phyloP scores from a whole-genome alignment of 2,329 filamentous ascomycete species.

The Thielaviopsis populi region DNA sequence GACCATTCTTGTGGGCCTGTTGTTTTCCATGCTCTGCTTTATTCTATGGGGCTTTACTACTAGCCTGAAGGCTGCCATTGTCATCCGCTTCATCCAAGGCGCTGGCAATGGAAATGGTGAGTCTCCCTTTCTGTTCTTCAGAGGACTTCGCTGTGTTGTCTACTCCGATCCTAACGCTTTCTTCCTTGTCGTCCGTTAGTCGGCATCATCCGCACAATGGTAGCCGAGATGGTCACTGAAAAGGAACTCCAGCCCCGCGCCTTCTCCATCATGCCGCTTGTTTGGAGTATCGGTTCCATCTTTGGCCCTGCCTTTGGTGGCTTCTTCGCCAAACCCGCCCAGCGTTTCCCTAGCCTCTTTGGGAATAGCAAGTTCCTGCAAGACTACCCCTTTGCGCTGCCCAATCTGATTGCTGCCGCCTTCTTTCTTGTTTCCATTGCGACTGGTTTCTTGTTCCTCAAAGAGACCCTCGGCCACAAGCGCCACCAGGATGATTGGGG shows the following conservation, averaged over 20 bases:
- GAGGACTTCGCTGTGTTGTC: not conserved
- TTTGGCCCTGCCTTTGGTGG: slow-evolving; percentile 82
- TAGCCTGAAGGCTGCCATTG: slow-evolving; percentile 64
- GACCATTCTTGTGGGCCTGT: slow-evolving; percentile 56
- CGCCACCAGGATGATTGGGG: slow-evolving; percentile 60
- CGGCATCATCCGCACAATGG: slow-evolving; percentile 83
- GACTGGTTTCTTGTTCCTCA: slow-evolving; percentile 63
- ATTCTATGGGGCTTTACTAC: slow-evolving; percentile 73
- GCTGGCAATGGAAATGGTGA: slow-evolving; percentile 70
- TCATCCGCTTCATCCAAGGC: slow-evolving; percentile 63
- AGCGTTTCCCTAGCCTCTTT: slow-evolving; percentile 58
- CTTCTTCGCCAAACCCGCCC: slow-evolving; percentile 64
- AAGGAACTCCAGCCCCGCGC: slow-evolving; percentile 74
- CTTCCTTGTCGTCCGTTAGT: slow-evolving; percentile 34
- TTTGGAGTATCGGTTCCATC: slow-evolving; percentile 74
- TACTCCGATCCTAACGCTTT: not conserved
- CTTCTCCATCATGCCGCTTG: slow-evolving; percentile 85
- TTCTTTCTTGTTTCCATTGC: slow-evolving; percentile 68
- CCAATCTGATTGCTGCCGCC: slow-evolving; percentile 61
- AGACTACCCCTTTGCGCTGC: slow-evolving; percentile 66
- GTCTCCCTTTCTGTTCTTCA: slow-evolving; percentile 18
- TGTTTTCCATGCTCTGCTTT: slow-evolving; percentile 68
- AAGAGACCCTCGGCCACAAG: slow-evolving; percentile 68
- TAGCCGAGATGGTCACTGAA: slow-evolving; percentile 82
- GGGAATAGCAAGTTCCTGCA: slow-evolving; percentile 52